Percentiles rank a stretch among this genome's conserved stretches.
Evolutionary conservation across 306 rosid genomes (phyloP).

Genomic region (Begonia masoniana): DNA sequence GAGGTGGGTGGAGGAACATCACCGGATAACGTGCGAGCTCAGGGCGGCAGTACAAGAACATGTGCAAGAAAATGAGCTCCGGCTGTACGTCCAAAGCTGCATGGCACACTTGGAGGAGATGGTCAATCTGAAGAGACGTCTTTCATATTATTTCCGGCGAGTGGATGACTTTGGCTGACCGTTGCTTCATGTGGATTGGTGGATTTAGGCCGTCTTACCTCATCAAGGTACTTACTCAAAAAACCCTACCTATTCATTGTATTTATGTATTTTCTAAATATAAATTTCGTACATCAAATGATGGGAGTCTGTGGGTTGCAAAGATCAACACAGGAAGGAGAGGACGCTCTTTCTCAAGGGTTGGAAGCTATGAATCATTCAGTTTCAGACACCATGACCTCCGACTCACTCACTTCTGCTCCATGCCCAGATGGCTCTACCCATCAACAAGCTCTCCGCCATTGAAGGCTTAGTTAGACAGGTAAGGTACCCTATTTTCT

Average conservation of each 20-base stretch:
- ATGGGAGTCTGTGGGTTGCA: constrained; percentile 68
- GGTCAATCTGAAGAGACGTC: constrained; percentile 54
- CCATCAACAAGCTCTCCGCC: constrained; percentile 77
- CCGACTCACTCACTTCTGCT: constrained; percentile 59
- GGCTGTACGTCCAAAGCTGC: constrained; percentile 57
- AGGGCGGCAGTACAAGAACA: constrained; percentile 88
- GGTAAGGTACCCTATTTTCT: constrained; percentile 25
- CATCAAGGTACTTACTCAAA: constrained; percentile 53
- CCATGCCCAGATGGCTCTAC: constrained; percentile 97
- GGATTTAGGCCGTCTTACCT: constrained; percentile 83
- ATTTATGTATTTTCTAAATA: too few species aligned
- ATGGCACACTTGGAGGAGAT: constrained; percentile 63
- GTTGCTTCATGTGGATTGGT: constrained; percentile 97
- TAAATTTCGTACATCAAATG: too few species aligned
- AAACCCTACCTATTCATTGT: too few species aligned
- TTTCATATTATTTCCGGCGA: constrained; percentile 79
- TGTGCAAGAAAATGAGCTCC: constrained; percentile 63
- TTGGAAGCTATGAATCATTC: constrained; percentile 71
- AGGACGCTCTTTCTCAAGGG: constrained; percentile 79
- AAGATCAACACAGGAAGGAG: constrained; percentile 74
- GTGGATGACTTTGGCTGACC: constrained; percentile 94
- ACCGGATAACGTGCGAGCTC: constrained; percentile 64
- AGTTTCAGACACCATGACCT: constrained; percentile 55
- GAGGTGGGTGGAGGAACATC: constrained; percentile 85
- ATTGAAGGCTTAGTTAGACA: constrained; percentile 82